Evolutionary conservation across 768 basidiomycete genomes (phyloP).

Genomic region (Rhodotorula kratochvilovae): DNA sequence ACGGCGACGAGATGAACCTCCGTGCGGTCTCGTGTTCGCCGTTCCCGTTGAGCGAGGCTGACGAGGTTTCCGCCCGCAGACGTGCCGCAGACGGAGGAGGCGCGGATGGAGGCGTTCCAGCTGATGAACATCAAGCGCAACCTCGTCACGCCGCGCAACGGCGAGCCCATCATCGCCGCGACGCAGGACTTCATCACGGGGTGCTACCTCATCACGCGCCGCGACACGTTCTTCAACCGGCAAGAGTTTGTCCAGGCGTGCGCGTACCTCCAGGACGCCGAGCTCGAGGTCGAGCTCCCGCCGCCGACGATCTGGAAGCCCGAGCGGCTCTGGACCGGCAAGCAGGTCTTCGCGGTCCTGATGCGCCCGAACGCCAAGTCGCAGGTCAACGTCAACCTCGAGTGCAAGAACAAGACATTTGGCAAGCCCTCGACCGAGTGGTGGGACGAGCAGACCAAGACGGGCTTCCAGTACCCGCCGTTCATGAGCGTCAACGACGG

Average conservation of each 20-base stretch:
- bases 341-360: constrained; percentile 94
- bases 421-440: constrained; percentile 54
- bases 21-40: constrained; percentile 57
- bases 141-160: constrained; percentile 94
- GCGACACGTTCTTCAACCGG: constrained; percentile 88
- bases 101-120: constrained; percentile 90
- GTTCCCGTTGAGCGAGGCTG: background rate
- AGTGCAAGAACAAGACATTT: constrained; percentile 82
- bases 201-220: constrained; percentile 86
- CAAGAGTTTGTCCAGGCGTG: constrained; percentile 95
- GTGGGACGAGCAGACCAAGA: constrained; percentile 52
- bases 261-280: constrained; percentile 85
- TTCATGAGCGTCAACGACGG: constrained; percentile 88
- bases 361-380: constrained; percentile 87
- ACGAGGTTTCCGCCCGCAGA: constrained; percentile 54
- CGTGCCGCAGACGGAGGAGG: constrained; percentile 98
- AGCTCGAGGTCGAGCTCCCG: constrained; percentile 88
- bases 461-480: constrained; percentile 14
- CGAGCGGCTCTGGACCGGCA: constrained; percentile 89
- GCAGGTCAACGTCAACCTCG: constrained; percentile 84
- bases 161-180: constrained; percentile 97
- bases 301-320: constrained; percentile 94
- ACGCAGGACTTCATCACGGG: constrained; percentile 99
- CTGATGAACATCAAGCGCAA: constrained; percentile 97
- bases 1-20: constrained; percentile 99